Evolutionary conservation across 495 filamentous ascomycete species (phyloP), one percentile per base, ranked within the genome.

Genomic region (Daldinia childiae): DNA sequence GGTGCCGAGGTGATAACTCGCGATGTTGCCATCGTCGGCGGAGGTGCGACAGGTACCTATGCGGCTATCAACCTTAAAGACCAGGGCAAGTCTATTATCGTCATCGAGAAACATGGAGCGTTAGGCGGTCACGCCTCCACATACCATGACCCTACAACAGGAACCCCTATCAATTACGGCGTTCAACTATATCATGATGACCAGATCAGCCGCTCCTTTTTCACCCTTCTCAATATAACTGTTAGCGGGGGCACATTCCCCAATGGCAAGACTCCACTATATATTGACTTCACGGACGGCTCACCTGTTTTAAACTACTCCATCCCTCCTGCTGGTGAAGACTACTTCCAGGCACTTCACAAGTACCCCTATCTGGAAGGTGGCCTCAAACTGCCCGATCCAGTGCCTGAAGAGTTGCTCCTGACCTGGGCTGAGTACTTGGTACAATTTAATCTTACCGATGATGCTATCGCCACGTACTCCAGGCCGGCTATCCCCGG

Each of bases 11-110:
- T 68, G 24, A 68, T 73, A 32, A 74, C 61, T 45, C 71, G 67
- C 17, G 82, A 86, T 66, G 78, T 87, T 15, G 77, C 69, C 41
- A 80, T 87, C 57, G 78, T 86, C 27, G 85, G 84, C 7, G 85
- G 85, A 34, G 85, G 85, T 12, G 71, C 83, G 0, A 67, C 79
- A 9, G 85, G 85, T 12, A 85, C 82, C 1, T 85, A 85, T 65
- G 77, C 83, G 15, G 83, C 85, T 3, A 77, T 86, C 15, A 70
- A 76, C 14, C 77, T 87, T 2, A 78, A 77, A 24, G 78, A 85
- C 41, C 32, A 70, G 51, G 77, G 78, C n/a, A 78, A 82, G 34
- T 80, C 72, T n/a, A 72, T 86, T 19, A 77, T 80, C 6, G 57
- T 87, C 0, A 75, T 87, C 12, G 85, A 87, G 72, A 76, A 74